Conservation (phyloP, 768 basidiomycete species). For the Pisolithus microcarpus region DNA sequence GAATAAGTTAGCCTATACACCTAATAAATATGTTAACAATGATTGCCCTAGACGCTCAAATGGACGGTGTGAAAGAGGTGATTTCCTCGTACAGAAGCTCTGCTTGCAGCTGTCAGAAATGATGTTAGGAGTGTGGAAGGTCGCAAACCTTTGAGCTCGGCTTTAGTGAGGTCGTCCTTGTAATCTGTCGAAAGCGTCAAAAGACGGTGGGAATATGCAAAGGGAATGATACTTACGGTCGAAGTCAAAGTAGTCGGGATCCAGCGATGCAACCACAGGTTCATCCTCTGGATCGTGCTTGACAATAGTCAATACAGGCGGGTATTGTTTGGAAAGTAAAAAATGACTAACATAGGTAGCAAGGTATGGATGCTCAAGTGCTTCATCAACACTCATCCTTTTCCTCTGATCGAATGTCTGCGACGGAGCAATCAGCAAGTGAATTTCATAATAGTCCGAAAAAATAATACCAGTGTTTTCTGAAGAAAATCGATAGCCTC, state of each 20-base stretch:
- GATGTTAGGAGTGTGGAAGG: background rate
- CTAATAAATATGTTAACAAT: background rate
- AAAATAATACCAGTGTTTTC: slow-evolving; percentile 50
- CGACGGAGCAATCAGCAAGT: background rate
- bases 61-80: slow-evolving; percentile 60
- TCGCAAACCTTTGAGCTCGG: slow-evolving; percentile 54
- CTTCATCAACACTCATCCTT: slow-evolving; percentile 75
- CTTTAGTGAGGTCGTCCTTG: slow-evolving; percentile 70
- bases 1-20: background rate
- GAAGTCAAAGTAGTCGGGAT: slow-evolving; percentile 85
- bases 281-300: slow-evolving; percentile 89
- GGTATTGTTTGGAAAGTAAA: background rate
- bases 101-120: slow-evolving; percentile 12
- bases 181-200: slow-evolving; percentile 35
- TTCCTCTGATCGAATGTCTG: slow-evolving; percentile 87
- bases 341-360: slow-evolving; percentile 54
- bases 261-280: slow-evolving; percentile 71
- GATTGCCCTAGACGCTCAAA: slow-evolving; percentile 28
- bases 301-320: slow-evolving; percentile 6
- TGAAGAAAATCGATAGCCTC: slow-evolving; percentile 68
- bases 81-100: slow-evolving; percentile 82
- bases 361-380: slow-evolving; percentile 77
- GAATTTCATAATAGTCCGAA: slow-evolving; percentile 28
- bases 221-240: slow-evolving; percentile 47
- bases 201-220: background rate